phyloP scores from a whole-genome alignment of 2,329 filamentous ascomycete species.

The Erysiphe neolycopersici region DNA sequence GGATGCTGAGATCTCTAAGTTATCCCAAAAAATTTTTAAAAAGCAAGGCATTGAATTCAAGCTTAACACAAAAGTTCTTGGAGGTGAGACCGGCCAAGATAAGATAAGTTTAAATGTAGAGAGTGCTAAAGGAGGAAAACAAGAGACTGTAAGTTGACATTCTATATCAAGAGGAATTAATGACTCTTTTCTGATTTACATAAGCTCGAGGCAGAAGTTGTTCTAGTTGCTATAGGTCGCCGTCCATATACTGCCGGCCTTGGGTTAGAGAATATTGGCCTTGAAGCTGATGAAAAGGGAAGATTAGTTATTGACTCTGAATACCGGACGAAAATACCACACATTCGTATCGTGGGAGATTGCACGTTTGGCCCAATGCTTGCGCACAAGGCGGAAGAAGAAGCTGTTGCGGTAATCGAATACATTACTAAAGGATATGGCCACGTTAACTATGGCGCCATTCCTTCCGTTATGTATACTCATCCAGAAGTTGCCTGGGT shows the following conservation, averaged over 20 bases:
- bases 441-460: constrained; percentile 96
- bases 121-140: constrained; percentile 86
- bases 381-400: constrained; percentile 97
- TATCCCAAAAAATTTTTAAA: constrained; percentile 68
- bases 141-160: constrained; percentile 42
- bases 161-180: background rate
- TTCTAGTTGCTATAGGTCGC: constrained; percentile 88
- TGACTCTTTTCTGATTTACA: constrained; percentile 2
- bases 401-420: constrained; percentile 81
- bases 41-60: constrained; percentile 99
- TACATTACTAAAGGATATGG: constrained; percentile 96
- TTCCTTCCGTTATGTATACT: constrained; percentile 98
- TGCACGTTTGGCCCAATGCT: constrained; percentile 97
- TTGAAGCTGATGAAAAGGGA: constrained; percentile 79
- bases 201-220: constrained; percentile 77
- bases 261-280: constrained; percentile 75
- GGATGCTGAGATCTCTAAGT: constrained; percentile 82
- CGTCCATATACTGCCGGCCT: constrained; percentile 83
- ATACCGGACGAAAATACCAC: constrained; percentile 90
- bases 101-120: constrained; percentile 65
- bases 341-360: constrained; percentile 92
- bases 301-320: constrained; percentile 94
- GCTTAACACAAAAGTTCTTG: constrained; percentile 80
- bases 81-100: constrained; percentile 56
- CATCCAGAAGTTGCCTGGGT: constrained; percentile 98